phyloP scores from a whole-genome alignment of 2,329 filamentous ascomycete genomes.

The Fusarium stilboides region DNA sequence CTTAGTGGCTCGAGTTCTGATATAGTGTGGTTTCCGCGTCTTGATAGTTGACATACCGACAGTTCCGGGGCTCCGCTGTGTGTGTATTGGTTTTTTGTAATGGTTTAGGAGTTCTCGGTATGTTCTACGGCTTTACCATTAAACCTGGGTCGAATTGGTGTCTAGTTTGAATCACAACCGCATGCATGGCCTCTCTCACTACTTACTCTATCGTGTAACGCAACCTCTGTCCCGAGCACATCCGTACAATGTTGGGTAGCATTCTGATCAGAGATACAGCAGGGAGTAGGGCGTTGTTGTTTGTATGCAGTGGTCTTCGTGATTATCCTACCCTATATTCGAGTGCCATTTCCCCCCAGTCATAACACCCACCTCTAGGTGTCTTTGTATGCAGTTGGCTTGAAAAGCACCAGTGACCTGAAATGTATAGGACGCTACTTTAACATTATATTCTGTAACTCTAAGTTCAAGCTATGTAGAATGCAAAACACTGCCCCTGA shows the following conservation, averaged over 20 bases:
- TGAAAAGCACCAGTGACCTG: too few relatives aligned
- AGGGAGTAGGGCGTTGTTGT: neutral
- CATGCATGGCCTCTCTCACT: neutral
- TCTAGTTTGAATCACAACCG: neutral
- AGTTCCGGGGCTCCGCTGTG: neutral
- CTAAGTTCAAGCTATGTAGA: neutral
- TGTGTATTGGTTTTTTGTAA: neutral
- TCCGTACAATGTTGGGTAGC: neutral
- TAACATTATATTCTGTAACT: too few relatives aligned
- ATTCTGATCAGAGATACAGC: too few relatives aligned
- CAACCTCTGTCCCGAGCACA: neutral
- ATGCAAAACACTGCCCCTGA: too few relatives aligned
- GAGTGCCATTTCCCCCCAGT: neutral
- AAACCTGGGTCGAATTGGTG: neutral
- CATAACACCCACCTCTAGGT: too few relatives aligned
- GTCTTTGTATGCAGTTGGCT: too few relatives aligned
- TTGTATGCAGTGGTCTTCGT: neutral
- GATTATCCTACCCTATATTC: neutral
- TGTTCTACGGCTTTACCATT: neutral
- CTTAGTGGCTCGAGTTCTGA: neutral
- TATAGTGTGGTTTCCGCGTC: neutral
- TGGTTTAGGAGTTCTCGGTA: neutral
- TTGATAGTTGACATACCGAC: neutral
- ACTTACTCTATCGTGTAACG: neutral
- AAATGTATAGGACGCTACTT: too few relatives aligned